Evolutionary conservation across 148 eudicot genomes (phyloP).

Genomic region (Cornus kousa): DNA sequence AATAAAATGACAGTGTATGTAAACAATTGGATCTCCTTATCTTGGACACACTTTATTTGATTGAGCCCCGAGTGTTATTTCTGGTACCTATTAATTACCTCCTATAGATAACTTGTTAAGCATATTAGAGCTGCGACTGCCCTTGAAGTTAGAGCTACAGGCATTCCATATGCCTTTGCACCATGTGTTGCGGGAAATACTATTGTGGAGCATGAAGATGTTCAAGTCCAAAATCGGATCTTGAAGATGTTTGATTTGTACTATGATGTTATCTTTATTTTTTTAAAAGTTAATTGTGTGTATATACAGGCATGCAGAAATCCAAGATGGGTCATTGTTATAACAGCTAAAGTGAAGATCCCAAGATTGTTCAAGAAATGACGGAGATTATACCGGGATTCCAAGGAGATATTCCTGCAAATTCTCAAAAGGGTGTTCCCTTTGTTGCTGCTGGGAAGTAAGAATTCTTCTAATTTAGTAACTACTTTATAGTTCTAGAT

Average conservation of each 20-base stretch:
- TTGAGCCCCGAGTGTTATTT: no score
- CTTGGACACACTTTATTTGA: no score
- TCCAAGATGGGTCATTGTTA: constrained; percentile 91
- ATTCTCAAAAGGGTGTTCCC: constrained; percentile 59
- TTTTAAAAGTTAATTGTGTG: no score
- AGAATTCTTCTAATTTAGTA: constrained; percentile 12
- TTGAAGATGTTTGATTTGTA: not conserved
- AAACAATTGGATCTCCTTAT: no score
- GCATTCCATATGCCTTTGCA: constrained; percentile 81
- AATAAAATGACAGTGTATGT: no score
- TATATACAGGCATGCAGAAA: constrained; percentile 69
- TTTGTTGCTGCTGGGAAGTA: constrained; percentile 63
- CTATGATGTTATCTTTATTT: no score
- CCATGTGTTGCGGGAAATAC: constrained; percentile 76
- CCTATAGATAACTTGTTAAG: no score
- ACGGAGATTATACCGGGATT: constrained; percentile 70
- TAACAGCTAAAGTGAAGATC: constrained; percentile 89
- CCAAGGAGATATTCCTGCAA: constrained; percentile 68
- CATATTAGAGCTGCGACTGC: constrained; percentile 49
- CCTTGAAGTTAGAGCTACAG: constrained; percentile 85
- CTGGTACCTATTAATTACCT: no score
- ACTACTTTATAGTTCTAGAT: not conserved
- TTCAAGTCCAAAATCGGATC: not conserved
- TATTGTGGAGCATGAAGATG: no score
- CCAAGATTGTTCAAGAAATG: constrained; percentile 64